A percentile compares a stretch with the other conserved stretches of the same genome.
Conservation (phyloP, 2,329 filamentous ascomycete genomes). For the Alternaria metachromatica region DNA sequence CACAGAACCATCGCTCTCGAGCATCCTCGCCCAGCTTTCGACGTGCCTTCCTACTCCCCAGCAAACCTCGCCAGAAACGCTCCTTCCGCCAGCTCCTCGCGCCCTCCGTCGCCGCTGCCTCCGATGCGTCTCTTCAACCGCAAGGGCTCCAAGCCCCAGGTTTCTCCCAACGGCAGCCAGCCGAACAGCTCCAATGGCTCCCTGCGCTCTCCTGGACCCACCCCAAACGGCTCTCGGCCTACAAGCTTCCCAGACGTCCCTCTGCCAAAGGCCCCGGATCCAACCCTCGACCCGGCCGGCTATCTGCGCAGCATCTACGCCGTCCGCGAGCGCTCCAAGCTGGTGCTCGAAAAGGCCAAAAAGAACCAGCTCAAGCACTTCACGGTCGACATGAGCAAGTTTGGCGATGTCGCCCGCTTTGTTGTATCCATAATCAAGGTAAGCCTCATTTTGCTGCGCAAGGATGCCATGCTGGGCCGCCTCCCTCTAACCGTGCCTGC, state of each 20-base stretch:
- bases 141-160: slow-evolving; percentile 53
- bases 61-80: slow-evolving; percentile 5
- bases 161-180: slow-evolving; percentile 45
- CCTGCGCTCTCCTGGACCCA: slow-evolving; percentile 57
- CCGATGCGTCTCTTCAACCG: slow-evolving; percentile 62
- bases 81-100: slow-evolving; percentile 9
- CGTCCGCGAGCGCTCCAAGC: slow-evolving; percentile 77
- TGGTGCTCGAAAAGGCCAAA: slow-evolving; percentile 79
- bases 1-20: slow-evolving; percentile 22
- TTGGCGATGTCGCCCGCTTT: slow-evolving; percentile 81
- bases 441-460: slow-evolving; percentile 31
- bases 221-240: slow-evolving; percentile 49
- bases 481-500: slow-evolving; percentile 10
- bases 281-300: slow-evolving; percentile 82
- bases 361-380: slow-evolving; percentile 83
- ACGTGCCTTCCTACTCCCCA: slow-evolving; percentile 11
- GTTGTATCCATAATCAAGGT: slow-evolving; percentile 96
- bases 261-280: slow-evolving; percentile 85
- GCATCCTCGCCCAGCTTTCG: slow-evolving; percentile 9
- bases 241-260: slow-evolving; percentile 73
- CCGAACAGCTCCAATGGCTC: slow-evolving; percentile 57
- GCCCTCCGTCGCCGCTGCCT: slow-evolving; percentile 22
- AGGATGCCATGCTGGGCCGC: background rate
- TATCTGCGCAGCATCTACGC: slow-evolving; percentile 91
- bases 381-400: slow-evolving; percentile 84